Base-by-base conservation (phyloP, 768 basidiomycete species). In the Tricholoma matsutake region DNA sequence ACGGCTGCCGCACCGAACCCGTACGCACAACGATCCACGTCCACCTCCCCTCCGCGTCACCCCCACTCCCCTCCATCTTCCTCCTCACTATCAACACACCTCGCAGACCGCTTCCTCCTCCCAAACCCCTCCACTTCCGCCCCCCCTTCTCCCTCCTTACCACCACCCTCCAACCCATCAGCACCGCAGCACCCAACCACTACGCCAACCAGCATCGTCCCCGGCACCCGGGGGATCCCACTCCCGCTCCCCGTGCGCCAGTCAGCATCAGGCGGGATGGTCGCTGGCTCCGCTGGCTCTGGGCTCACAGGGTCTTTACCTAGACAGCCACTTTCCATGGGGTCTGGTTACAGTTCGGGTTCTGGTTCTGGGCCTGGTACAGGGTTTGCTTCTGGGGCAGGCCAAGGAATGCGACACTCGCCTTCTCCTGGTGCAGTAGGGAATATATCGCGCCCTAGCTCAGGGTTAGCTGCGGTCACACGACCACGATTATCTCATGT, bases 41-140 rank as follows among this genome's bases (percentile, higher is more conserved):
- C 49, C 49, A 51, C 49, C 2, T 31, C 49, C 14, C 25, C 49
- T 51, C 49, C 49, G 7, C 20, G n/a, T 4, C 47, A 51, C 25
- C 1, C 47, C 3, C 47, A 51, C 28, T 29, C 49, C 28, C 28
- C 20, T 16, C 49, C 61, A 47, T 47, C 41, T 47, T 9, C 41
- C 61, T 41, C 20, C 34, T 29, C 63, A 13, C 10, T 60, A 8
- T 32, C 67, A 39, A 56, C 67, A 20, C 58, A 64, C 29, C 67
- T 77, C 10, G 75, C 76, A 0, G 76, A 78, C 51, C 66, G 74
- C 32, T 79, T 78, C 64, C 70, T 77, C 39, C 63, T 79, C 31
- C 73, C 78, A 20, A 62, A 71, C 13, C 65, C 28, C 9, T 13
- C 45, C 22, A 25, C 22, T 25, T 4, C 45, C 11, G 8, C 6